Conservation (phyloP, 2,329 filamentous ascomycete genomes). For the Diaporthe humulicola region DNA sequence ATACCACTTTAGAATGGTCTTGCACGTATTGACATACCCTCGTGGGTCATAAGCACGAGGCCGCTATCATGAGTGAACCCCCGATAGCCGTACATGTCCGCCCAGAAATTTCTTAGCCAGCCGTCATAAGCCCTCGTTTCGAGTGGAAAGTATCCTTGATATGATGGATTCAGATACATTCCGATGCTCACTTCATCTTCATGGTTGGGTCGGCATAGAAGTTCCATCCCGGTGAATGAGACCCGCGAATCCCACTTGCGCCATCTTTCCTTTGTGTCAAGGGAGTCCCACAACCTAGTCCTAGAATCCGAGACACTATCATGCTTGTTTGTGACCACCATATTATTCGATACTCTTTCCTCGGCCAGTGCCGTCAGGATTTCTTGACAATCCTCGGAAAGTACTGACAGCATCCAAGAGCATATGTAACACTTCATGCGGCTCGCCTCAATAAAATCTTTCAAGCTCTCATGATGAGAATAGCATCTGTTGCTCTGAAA, state of each 20-base stretch:
- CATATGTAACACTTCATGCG: not conserved
- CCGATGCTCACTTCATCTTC: not conserved
- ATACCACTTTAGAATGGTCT: too few relatives aligned
- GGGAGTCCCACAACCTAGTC: too few relatives aligned
- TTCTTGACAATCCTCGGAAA: not conserved
- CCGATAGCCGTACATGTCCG: too few relatives aligned
- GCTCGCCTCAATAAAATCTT: not conserved
- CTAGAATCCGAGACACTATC: too few relatives aligned
- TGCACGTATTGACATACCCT: not conserved
- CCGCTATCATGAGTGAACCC: too few relatives aligned
- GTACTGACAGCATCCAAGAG: not conserved
- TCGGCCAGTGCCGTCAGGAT: not conserved
- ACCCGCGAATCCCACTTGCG: not conserved
- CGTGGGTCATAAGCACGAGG: too few relatives aligned
- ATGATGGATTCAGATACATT: not conserved
- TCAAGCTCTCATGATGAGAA: not conserved
- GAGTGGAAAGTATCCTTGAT: not conserved
- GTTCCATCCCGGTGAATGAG: not conserved
- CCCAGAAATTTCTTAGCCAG: not conserved
- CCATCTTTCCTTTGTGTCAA: too few relatives aligned
- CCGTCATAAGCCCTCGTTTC: not conserved
- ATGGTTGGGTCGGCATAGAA: rapidly evolving
- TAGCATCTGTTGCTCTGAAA: not conserved
- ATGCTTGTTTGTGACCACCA: not conserved
- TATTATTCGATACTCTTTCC: not conserved